Evolutionary conservation across 768 basidiomycete genomes (phyloP), one percentile per base, ranked within the genome.

Genomic region (Cyclocybe cylindracea): DNA sequence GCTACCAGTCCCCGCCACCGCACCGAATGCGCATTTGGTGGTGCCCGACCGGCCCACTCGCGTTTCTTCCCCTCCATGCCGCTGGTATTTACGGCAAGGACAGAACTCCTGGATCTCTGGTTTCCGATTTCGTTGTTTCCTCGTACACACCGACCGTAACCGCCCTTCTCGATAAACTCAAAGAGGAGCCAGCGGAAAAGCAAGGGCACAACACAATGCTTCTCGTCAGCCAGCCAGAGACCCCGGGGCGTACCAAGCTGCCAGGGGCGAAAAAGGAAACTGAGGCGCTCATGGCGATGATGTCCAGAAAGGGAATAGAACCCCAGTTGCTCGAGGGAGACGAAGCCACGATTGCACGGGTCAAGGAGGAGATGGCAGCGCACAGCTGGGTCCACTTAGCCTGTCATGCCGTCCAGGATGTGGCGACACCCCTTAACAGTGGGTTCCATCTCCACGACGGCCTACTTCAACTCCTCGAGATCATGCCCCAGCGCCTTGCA

Each of bases 11-110:
- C 18, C 10, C 29, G 14, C 44, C 51, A 11, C 32, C 38, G 3
- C 24, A 46, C 19, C 44, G 36, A 35, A 6, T 36, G 44, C 24
- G 51, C 46, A 45, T 60, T 51, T 32, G 51, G 40, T 52, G 50
- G 50, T 51, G 50, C 18, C 13, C 38, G 1, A 51, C 50, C 4
- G 51, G 50, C 43, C 52, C 43, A n/a, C 70, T 75, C 47, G 19
- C 69, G 10, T 64, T 67, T 18, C 45, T 75, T 33, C 73, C 73
- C 5, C 59, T 75, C 7, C 74, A 75, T 8, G 71, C 70, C 4
- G 73, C 73, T 40, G 62, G 66, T 3, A 59, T 65, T 3, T 73
- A 70, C 36, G 50, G 46, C 43, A 7, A 39, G 37, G 45, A 32
- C n/a, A 35, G 41, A 29, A 51, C 47, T 5, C 44, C 31, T 10